These are phyloP conservation scores for Trypanosoma melophagium DNA, from an alignment of 208 protist species.

Conservation along the genomic window DNA sequence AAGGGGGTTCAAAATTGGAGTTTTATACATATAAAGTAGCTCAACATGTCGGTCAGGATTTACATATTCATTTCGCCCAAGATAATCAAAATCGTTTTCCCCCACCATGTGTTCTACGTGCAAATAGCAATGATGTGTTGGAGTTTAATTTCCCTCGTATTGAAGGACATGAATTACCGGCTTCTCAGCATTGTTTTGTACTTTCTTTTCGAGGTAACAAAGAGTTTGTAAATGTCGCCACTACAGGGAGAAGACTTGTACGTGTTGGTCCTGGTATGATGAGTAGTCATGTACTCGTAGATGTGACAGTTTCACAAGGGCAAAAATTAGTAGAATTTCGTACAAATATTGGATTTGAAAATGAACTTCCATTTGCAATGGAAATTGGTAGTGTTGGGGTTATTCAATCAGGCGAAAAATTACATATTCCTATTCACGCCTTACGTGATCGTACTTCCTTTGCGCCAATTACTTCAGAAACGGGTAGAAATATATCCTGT, in stretches of 20 bases:
- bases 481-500: slow-evolving; percentile 17
- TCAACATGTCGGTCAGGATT: slow-evolving; percentile 30
- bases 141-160: slow-evolving; percentile 66
- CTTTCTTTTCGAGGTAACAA: slow-evolving; percentile 27
- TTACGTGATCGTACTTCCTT: slow-evolving; percentile 35
- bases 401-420: slow-evolving; percentile 15
- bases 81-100: slow-evolving; percentile 24
- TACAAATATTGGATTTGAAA: slow-evolving; percentile 50
- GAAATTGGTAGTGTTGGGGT: slow-evolving; percentile 33
- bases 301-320: slow-evolving; percentile 39
- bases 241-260: slow-evolving; percentile 8
- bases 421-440: slow-evolving; percentile 32
- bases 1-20: slow-evolving; percentile 5
- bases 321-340: slow-evolving; percentile 50
- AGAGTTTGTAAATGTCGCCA: slow-evolving; percentile 22
- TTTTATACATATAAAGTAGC: slow-evolving; percentile 37
- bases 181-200: slow-evolving; percentile 49
- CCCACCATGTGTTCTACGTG: slow-evolving; percentile 5
- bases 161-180: slow-evolving; percentile 55
- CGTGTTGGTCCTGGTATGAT: slow-evolving; percentile 20
- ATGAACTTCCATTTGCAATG: slow-evolving; percentile 42
- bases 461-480: slow-evolving; percentile 21
- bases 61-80: slow-evolving; percentile 24
- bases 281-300: slow-evolving; percentile 44
- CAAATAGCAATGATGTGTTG: slow-evolving; percentile 30